Evolutionary conservation across 257 asterid species (phyloP), one percentile per base, ranked within the genome.

Genomic region (Plantago elongata): DNA sequence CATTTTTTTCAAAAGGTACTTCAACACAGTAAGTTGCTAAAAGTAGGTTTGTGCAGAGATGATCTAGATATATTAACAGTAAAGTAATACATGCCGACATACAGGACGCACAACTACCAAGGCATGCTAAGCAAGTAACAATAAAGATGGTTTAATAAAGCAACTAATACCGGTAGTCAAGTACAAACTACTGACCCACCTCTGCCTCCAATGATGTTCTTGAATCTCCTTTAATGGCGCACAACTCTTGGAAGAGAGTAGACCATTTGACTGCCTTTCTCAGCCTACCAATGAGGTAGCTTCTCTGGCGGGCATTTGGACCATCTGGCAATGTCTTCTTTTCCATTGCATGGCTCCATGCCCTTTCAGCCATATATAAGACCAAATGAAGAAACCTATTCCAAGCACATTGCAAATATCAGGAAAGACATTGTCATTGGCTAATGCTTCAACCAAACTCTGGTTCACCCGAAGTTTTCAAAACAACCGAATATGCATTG

Each of bases 311-410:
- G 70, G 97, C 94, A 83, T 76, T 89, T 70, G 96, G 96, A 57
- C 99, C 97, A 70, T 85, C 97, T 49, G 96, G 94, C 60, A 89
- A 73, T 5, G 94, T 92, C 77, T 92, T 92, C 89, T 87, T 92
- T 80, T 92, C 99, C 99, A 92, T 92, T 43, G 99, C 99, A 82
- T 92, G 90, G 75, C 99, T 87, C 99, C 99, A 92, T 57, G 99
- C 97, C 80, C 99, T 92, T 81, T 92, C 99, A 45, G 97, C 81
- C 46, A 88, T 66, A 75, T 92, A 92, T 60, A 92, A 81, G 69
- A 87, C 81, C 82, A 92, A 42, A 68, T 92, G 99, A 68, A 92
- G 97, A 87, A 77, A 92, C 88, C 99, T 92, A 61, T 46, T 69
- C 65, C 65, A 61, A 67, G 63, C 45, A 57, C 62, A 61, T 64